Percentiles rank a stretch among this genome's conserved stretches.
Conservation (phyloP, 2,329 filamentous ascomycete species). For the Fusarium camptoceras region DNA sequence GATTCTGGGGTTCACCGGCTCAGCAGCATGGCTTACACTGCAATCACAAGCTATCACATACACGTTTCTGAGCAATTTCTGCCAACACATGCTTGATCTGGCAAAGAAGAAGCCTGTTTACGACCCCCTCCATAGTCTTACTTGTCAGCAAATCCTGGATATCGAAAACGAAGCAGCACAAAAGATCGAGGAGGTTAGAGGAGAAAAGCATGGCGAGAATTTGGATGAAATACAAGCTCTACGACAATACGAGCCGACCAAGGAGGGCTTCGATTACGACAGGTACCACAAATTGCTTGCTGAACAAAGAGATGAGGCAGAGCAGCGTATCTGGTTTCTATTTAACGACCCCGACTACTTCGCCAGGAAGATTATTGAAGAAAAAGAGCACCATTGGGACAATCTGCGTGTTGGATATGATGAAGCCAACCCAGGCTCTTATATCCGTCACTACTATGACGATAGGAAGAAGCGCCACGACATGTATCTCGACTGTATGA, state of each 20-base stretch:
- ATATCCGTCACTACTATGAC: slow-evolving; percentile 19
- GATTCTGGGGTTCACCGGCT: not conserved
- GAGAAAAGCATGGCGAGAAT: not conserved
- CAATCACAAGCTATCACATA: slow-evolving; percentile 36
- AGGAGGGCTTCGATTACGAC: not conserved
- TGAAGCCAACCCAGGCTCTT: not conserved
- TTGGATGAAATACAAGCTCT: slow-evolving; percentile 27
- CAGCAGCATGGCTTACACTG: slow-evolving; percentile 34
- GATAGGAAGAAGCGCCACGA: not conserved
- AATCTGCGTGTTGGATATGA: slow-evolving; percentile 27
- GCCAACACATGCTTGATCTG: slow-evolving; percentile 13
- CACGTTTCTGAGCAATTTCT: slow-evolving; percentile 28
- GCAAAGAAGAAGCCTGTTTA: not conserved
- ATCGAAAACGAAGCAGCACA: not conserved
- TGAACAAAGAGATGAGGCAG: slow-evolving; percentile 18
- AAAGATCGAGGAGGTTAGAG: not conserved
- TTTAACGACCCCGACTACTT: slow-evolving; percentile 42
- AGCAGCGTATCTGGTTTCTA: slow-evolving; percentile 28
- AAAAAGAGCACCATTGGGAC: slow-evolving; percentile 41
- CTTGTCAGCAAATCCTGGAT: not conserved
- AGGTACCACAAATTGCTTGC: slow-evolving; percentile 10
- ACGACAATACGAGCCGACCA: slow-evolving; percentile 30
- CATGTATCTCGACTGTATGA: slow-evolving; percentile 35
- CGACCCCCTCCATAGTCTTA: not conserved
- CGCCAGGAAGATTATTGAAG: slow-evolving; percentile 22